Percentiles rank a stretch among this genome's conserved stretches.
Evolutionary conservation across 441 rosid species (phyloP).

Genomic region (Corymbia citriodora): DNA sequence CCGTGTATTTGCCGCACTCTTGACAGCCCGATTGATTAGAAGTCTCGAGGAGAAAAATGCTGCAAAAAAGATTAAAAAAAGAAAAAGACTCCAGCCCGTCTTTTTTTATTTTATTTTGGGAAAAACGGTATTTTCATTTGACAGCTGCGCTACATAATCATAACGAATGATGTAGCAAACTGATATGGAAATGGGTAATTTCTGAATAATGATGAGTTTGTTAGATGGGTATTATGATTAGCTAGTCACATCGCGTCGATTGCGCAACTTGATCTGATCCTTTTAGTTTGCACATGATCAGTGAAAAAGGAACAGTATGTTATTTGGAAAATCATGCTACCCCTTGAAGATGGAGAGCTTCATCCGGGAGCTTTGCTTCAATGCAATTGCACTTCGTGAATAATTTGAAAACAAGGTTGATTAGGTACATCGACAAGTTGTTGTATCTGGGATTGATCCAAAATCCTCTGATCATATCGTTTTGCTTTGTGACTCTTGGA

Average conservation of each 20-base stretch:
- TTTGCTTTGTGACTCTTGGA: not conserved
- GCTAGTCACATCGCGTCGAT: too few relatives aligned
- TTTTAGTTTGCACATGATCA: not conserved
- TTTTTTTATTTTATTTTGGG: not conserved
- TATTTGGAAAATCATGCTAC: not conserved
- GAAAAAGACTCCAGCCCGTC: not conserved
- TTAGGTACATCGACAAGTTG: too few relatives aligned
- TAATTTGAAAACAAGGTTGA: too few relatives aligned
- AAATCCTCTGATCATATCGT: not conserved
- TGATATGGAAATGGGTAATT: too few relatives aligned
- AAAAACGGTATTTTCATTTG: not conserved
- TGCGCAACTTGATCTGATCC: accelerated
- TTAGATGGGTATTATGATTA: too few relatives aligned
- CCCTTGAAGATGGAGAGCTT: not conserved
- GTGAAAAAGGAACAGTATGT: accelerated
- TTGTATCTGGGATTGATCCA: accelerated
- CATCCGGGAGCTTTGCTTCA: not conserved
- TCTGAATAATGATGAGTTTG: too few relatives aligned
- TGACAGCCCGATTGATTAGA: not conserved
- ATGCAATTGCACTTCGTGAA: not conserved
- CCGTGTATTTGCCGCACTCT: not conserved
- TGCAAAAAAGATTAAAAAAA: accelerated
- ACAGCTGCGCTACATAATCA: accelerated
- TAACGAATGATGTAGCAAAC: not conserved
- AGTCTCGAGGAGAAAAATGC: not conserved